Base-by-base conservation (phyloP, 2,329 filamentous ascomycete genomes). In the Ophiostoma perfectum region DNA sequence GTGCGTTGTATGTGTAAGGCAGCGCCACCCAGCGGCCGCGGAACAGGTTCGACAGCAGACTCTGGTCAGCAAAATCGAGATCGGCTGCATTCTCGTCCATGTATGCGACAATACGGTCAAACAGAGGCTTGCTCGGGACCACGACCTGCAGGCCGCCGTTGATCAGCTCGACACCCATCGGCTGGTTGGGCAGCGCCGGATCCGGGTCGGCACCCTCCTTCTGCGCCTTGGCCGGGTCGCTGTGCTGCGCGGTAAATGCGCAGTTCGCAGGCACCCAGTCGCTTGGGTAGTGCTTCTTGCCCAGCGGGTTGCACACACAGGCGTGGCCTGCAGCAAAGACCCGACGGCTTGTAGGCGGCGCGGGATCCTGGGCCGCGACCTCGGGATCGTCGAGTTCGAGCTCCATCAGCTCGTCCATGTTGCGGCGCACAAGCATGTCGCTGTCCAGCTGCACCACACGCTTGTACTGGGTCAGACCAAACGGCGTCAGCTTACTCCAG, bases 341-440 rank as follows among this genome's bases (percentile, higher is more conserved):
- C 62, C 85, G 83, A 62, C 82, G 76, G 36, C 89, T 86, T 18
- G 36, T 8, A 18, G 71, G 11, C 9, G 66, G 66, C 18, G 68
- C 36, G 38, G 68, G 38, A 8, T 69, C 70, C 49, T 68, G 70
- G 14, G 74, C 73, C 16, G 71, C 68, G 11, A 70, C 7, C 12
- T 63, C 72, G 52, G 73, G 71, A 5, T 64, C 67, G 72, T 76
- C 74, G 63, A 96, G 84, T 70, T 86, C 80, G 65, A 96, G 74
- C n/a, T 91, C 87, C 91, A 96, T 96, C 73, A 96, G 81, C 80
- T 96, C 92, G 77, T 96, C 93, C 91, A 97, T 96, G 78, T 96
- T 96, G 74, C 83, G 83, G 72, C 89, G 78, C 7, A 92, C 87
- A 66, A 96, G 80, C 92, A 96, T 96, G 80, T 97, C 93, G 75